Evolutionary conservation across 345 rosid genomes (phyloP), one percentile per base, ranked within the genome.

Genomic region (Firmiana major): DNA sequence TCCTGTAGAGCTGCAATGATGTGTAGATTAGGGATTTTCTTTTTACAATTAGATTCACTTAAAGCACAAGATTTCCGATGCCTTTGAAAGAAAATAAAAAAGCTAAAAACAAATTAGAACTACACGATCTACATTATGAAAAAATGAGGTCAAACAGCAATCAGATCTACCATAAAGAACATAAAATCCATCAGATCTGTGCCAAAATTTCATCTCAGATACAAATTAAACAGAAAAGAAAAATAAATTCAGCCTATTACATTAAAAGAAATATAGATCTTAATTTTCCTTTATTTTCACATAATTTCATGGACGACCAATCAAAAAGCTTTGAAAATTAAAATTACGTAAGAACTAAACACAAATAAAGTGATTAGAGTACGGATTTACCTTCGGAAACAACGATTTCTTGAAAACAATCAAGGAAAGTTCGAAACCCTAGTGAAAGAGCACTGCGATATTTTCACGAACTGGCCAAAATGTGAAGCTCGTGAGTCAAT

Each of bases 91-190:
- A 31, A 31, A 31, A 31, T 31, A n/a, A 11, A 69, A 69, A 45
- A 13, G 51, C 15, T 13, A 19, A 66, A 15, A 53, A 7, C 19
- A 57, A 6, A 24, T 31, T 31, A 0, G 16, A 7, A 13, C 48
- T 9, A 34, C 10, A 69, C 15, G 48, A 59, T 69, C 73, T 42
- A 48, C 26, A 60, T 60, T 21, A 2, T 19, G 5, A 38, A 22
- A 49, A 38, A 22, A 58, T 9, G 26, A 58, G 24, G 34, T 22
- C 31, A 58, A 58, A 58, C 5, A 58, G 1, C 4, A 5, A 46
- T 38, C 46, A 60, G 75, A 79, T 79, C 79, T 79, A 75, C 71
- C 6, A 17, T 38, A 19, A 59, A 36, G 57, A 36, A 69, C 11
- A 6, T 11, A 7, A 7, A 5, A 69, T 24, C 59, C 22, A 24